Base-by-base conservation (phyloP, 176 grass and related monocot genomes). In the Olyra latifolia region DNA sequence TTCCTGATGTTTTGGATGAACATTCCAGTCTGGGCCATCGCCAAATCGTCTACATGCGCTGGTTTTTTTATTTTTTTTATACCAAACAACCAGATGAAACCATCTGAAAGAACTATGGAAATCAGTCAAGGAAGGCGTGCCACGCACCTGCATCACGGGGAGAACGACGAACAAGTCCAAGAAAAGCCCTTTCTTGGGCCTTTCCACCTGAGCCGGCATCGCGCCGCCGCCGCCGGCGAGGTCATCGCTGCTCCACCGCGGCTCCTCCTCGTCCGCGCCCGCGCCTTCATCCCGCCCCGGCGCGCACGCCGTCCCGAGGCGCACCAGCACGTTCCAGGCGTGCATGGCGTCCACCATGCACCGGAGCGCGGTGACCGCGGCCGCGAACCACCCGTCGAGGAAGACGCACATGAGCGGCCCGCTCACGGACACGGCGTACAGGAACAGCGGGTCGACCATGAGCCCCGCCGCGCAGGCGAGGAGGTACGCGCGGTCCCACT, bases 361-460 rank as follows among this genome's bases (percentile, higher is more conserved):
- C 25, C 94, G 87, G 40, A 97, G 87, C 39, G 74, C 85, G 29
- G 94, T 97, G 60, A 97, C 94, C 52, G 87, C 44, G 64, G 83
- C 81, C 6, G 82, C 82, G 71, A 97, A 88, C 94, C 91, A 92
- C 28, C 68, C 89, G 87, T 97, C 94, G 62, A 97, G 69, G 89
- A 94, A 97, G 70, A 97, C 67, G 80, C 94, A 97, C 87, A 90
- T 94, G 67, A 90, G 79, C 3, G 87, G 55, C 19, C 71, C 80
- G 76, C 91, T 97, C 17, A 94, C 16, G 60, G 77, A 94, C 3
- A 90, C 62, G 12, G 89, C 64, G 80, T 97, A 97, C 15, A 97
- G 83, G 78, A 94, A 97, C 42, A 97, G 85, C n/a, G 94, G 91
- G 78, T 97, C 94, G 0, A 97, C 83, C 69, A 97, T 20, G 22